phyloP scores from a whole-genome alignment of 148 eudicot species.

The Vaccinium macrocarpon region DNA sequence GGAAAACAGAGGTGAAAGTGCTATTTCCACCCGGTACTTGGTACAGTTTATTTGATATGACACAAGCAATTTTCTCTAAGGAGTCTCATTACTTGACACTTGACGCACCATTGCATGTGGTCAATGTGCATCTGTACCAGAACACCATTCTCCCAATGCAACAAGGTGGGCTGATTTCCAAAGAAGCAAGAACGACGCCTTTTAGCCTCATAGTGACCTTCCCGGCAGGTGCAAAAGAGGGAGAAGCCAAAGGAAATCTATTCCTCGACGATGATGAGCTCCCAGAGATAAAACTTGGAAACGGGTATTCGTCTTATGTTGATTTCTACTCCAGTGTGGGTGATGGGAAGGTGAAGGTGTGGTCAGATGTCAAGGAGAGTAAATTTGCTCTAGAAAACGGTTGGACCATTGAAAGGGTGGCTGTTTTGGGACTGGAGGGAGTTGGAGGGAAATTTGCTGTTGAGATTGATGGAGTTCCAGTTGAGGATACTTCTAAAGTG shows the following conservation, averaged over 20 bases:
- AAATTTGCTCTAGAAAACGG: slow-evolving; percentile 74
- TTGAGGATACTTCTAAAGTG: slow-evolving; percentile 33
- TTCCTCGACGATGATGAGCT: slow-evolving; percentile 87
- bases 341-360: slow-evolving; percentile 58
- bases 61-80: slow-evolving; percentile 51
- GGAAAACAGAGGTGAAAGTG: slow-evolving; percentile 60
- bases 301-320: slow-evolving; percentile 61
- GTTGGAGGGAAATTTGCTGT: slow-evolving; percentile 31
- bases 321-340: slow-evolving; percentile 61
- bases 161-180: slow-evolving; percentile 73
- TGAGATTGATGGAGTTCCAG: slow-evolving; percentile 47
- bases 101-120: slow-evolving; percentile 67
- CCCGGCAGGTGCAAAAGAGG: slow-evolving; percentile 57
- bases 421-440: slow-evolving; percentile 66
- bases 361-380: slow-evolving; percentile 82
- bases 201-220: slow-evolving; percentile 76
- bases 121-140: slow-evolving; percentile 81
- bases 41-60: slow-evolving; percentile 79
- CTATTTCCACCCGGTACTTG: slow-evolving; percentile 84
- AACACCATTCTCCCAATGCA: slow-evolving; percentile 89
- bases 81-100: slow-evolving; percentile 47
- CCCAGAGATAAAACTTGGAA: slow-evolving; percentile 83
- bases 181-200: slow-evolving; percentile 84
- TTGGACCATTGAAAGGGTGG: slow-evolving; percentile 68
- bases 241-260: slow-evolving; percentile 67